Evolutionary conservation across 2,329 filamentous ascomycete species (phyloP).

Genomic region (Coccinonectria pachysandricola): DNA sequence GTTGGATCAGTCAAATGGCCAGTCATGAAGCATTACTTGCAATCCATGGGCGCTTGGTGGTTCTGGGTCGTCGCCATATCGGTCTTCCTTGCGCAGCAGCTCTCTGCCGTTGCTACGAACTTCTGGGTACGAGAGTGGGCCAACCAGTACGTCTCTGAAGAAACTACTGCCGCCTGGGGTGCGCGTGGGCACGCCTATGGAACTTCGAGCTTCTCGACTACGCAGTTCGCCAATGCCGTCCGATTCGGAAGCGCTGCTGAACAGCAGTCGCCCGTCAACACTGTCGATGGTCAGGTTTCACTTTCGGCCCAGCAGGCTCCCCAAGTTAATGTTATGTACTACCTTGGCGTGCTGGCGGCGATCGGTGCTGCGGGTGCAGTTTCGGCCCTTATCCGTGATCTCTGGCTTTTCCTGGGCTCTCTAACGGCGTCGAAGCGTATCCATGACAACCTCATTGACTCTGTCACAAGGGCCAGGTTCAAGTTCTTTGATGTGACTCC

Average conservation of each 20-base stretch:
- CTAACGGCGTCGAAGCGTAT: conserved; percentile 78
- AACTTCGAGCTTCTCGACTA: conserved; percentile 18
- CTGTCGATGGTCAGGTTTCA: conserved; percentile 6
- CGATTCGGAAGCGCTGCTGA: conserved; percentile 23
- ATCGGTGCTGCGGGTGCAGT: conserved; percentile 69
- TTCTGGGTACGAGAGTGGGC: conserved; percentile 95
- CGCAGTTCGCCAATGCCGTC: conserved; percentile 27
- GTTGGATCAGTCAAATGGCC: conserved; percentile 79
- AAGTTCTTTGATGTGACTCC: conserved; percentile 97
- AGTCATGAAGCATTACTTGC: conserved; percentile 77
- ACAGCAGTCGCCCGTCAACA: neutral
- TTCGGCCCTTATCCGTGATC: conserved; percentile 74
- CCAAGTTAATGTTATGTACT: conserved; percentile 75
- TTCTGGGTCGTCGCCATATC: conserved; percentile 74
- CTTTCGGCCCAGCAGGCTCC: conserved; percentile 19
- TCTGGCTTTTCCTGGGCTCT: conserved; percentile 87
- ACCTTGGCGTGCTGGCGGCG: conserved; percentile 69
- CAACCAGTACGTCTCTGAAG: conserved; percentile 63
- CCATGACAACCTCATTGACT: conserved; percentile 66
- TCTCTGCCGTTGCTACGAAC: conserved; percentile 79
- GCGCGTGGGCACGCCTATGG: conserved; percentile 15
- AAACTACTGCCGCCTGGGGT: conserved; percentile 13
- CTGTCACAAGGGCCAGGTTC: conserved; percentile 83
- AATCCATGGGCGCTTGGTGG: conserved; percentile 91
- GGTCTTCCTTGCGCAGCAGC: conserved; percentile 73